Evolutionary conservation across 768 basidiomycete genomes (phyloP).

Genomic region (Dacryopinax spathularia): DNA sequence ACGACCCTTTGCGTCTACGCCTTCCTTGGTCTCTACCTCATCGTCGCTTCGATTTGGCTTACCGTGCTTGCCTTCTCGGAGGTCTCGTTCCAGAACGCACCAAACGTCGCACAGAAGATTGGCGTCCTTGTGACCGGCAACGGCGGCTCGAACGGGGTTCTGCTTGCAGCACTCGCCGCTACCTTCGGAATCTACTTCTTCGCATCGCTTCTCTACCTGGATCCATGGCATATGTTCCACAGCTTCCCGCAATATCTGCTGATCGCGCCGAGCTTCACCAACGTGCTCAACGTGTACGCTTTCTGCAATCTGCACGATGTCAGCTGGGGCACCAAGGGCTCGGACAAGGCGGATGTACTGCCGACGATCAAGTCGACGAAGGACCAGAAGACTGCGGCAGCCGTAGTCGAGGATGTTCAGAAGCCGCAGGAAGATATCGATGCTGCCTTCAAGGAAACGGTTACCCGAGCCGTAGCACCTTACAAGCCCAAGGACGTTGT

Average conservation of each 20-base stretch:
- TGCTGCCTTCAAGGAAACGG: constrained; percentile 80
- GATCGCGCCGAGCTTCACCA: constrained; percentile 84
- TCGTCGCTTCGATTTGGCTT: constrained; percentile 75
- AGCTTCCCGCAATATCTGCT: constrained; percentile 85
- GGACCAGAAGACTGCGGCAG: constrained; percentile 52
- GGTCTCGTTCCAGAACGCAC: constrained; percentile 25
- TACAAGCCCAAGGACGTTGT: constrained; percentile 45
- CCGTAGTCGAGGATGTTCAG: constrained; percentile 75
- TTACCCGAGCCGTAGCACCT: constrained; percentile 72
- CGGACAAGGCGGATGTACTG: constrained; percentile 83
- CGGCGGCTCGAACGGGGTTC: constrained; percentile 45
- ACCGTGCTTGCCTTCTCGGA: constrained; percentile 69
- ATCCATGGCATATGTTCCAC: constrained; percentile 96
- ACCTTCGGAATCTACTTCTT: constrained; percentile 81
- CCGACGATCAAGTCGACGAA: constrained; percentile 82
- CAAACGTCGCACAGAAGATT: constrained; percentile 38
- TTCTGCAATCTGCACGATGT: constrained; percentile 82
- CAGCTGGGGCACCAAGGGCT: constrained; percentile 91
- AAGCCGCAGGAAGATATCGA: constrained; percentile 80
- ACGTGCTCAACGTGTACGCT: constrained; percentile 90
- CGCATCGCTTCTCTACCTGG: constrained; percentile 77
- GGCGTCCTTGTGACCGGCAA: constrained; percentile 47
- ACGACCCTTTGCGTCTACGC: constrained; percentile 74
- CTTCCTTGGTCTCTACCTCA: constrained; percentile 64
- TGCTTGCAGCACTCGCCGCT: constrained; percentile 76